Percentiles rank a stretch among this genome's conserved stretches.
Conservation (phyloP, 2,329 filamentous ascomycete genomes). For the Hymenoscyphus scutula region DNA sequence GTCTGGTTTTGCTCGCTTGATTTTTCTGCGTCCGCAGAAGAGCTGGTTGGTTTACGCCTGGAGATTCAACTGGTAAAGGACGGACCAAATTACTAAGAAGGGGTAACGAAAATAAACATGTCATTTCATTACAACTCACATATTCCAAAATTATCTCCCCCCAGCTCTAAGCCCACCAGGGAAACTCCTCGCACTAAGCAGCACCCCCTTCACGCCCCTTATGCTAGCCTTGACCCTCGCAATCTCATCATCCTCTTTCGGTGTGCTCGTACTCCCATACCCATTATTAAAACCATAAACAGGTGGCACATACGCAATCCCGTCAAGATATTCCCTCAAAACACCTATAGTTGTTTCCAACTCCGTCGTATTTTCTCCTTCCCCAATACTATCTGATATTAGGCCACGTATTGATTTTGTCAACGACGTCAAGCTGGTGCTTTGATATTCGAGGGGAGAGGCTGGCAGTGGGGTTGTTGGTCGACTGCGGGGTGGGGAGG, state of each 20-base stretch:
- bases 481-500: slow-evolving; percentile 48
- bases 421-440: slow-evolving; percentile 44
- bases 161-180: slow-evolving; percentile 40
- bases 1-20: no score
- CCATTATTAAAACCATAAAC: slow-evolving; percentile 33
- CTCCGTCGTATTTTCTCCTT: slow-evolving; percentile 26
- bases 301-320: slow-evolving; percentile 48
- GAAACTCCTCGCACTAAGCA: slow-evolving; percentile 73
- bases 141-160: background rate
- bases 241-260: slow-evolving; percentile 67
- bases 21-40: background rate
- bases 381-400: slow-evolving; percentile 42
- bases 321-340: slow-evolving; percentile 65
- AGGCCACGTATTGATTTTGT: slow-evolving; percentile 50
- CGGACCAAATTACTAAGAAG: no score
- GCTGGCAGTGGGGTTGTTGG: background rate
- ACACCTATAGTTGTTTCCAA: slow-evolving; percentile 41
- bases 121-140: background rate
- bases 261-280: slow-evolving; percentile 13
- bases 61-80: no score
- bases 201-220: slow-evolving; percentile 72
- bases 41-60: background rate
- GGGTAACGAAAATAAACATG: background rate
- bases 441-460: slow-evolving; percentile 31
- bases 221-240: slow-evolving; percentile 73